These are phyloP conservation scores for Aspergillus cristatus DNA, from an alignment of 495 filamentous ascomycete genomes.

Conservation along the genomic window DNA sequence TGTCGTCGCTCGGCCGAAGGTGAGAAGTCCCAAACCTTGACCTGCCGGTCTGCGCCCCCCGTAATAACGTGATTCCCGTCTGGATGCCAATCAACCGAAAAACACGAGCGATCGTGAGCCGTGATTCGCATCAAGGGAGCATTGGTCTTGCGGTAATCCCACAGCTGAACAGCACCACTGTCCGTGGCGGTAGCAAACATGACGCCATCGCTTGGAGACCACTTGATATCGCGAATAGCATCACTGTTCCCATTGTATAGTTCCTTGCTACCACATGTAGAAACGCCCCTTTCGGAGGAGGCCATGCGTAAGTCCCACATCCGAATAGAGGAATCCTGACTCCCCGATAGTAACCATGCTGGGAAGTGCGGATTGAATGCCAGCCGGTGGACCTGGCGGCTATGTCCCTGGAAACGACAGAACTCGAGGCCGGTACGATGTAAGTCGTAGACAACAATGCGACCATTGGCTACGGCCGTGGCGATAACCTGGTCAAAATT, in stretches of 20 bases:
- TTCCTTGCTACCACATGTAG: constrained; percentile 45
- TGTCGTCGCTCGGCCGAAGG: constrained; percentile 67
- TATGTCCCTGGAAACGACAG: constrained; percentile 74
- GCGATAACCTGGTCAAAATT: constrained; percentile 58
- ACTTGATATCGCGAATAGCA: constrained; percentile 76
- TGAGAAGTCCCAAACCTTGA: constrained; percentile 89
- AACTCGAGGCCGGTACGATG: constrained; percentile 63
- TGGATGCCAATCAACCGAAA: constrained; percentile 88
- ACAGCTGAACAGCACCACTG: constrained; percentile 64
- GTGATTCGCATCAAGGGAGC: constrained; percentile 62
- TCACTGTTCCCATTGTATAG: constrained; percentile 60
- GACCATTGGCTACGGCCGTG: constrained; percentile 77
- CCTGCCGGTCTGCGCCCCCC: constrained; percentile 70
- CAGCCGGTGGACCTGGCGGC: constrained; percentile 82
- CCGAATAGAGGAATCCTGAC: constrained; percentile 84
- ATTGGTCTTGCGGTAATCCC: constrained; percentile 55
- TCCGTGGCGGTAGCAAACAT: constrained; percentile 89
- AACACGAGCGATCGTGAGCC: constrained; percentile 74
- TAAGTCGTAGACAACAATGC: constrained; percentile 80
- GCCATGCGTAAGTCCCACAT: constrained; percentile 64
- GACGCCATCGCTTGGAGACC: constrained; percentile 77
- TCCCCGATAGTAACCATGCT: constrained; percentile 72
- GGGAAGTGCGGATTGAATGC: constrained; percentile 80
- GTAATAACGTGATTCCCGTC: constrained; percentile 86
- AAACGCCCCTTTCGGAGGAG: constrained; percentile 35